Percentiles rank a stretch among this genome's conserved stretches.
Conservation (phyloP, 352 stramenopile genomes). For the Phytophthora gonapodyides region DNA sequence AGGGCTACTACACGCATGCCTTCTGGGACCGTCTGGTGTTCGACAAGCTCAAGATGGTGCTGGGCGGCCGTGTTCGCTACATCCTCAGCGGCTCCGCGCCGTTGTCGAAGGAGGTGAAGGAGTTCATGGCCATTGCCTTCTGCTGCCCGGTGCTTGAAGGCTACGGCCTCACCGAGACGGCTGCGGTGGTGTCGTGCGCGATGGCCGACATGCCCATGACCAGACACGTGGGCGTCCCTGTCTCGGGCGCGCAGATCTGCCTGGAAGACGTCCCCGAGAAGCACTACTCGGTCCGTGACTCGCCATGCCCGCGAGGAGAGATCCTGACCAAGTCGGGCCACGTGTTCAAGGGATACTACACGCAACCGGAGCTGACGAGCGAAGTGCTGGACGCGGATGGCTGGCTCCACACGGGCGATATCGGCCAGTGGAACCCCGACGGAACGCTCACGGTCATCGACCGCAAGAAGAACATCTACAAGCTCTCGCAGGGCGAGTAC, state of each 20-base stretch:
- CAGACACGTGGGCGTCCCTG: conserved; percentile 91
- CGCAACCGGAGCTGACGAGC: conserved; percentile 84
- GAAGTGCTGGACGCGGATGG: conserved; percentile 88
- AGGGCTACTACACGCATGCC: conserved; percentile 47
- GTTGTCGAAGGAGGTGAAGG: conserved; percentile 90
- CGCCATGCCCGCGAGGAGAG: conserved; percentile 43
- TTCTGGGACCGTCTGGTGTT: conserved; percentile 96
- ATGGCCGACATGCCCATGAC: conserved; percentile 42
- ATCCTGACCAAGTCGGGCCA: conserved; percentile 59
- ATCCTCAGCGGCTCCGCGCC: conserved; percentile 94
- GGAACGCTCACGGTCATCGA: conserved; percentile 88
- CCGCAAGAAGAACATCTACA: conserved; percentile 93
- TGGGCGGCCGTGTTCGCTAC: conserved; percentile 89
- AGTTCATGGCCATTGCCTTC: conserved; percentile 93
- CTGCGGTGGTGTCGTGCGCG: conserved; percentile 79
- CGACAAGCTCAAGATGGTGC: conserved; percentile 89
- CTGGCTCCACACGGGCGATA: conserved; percentile 96
- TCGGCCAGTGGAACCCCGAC: conserved; percentile 92
- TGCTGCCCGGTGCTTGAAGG: conserved; percentile 90
- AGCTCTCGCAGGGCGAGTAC: conserved; percentile 94
- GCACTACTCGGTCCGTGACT: conserved; percentile 87
- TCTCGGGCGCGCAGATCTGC: conserved; percentile 83
- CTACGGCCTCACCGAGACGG: conserved; percentile 95
- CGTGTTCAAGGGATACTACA: conserved; percentile 92
- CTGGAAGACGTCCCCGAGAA: conserved; percentile 95